Percentiles rank a stretch among this genome's conserved stretches.
These are phyloP conservation scores for Solanum bukasovii DNA, from an alignment of 257 asterid species.

Conservation along the genomic window DNA sequence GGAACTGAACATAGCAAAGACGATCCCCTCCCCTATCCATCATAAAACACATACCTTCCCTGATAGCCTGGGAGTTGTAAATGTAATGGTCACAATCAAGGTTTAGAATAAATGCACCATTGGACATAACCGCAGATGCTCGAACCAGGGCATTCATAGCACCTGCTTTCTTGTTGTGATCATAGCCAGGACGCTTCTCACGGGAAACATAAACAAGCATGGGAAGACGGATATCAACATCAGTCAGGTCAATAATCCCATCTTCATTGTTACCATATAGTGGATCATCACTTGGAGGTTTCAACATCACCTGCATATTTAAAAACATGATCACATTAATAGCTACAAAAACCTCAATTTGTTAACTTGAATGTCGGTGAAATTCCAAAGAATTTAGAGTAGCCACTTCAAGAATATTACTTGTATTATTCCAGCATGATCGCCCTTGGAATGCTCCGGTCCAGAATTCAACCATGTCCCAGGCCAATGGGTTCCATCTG, in stretches of 20 bases:
- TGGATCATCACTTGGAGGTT: conserved; percentile 78
- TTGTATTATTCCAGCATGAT: conserved; percentile 80
- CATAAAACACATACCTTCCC: conserved; percentile 84
- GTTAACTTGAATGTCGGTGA: not conserved
- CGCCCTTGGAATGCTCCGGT: conserved; percentile 54
- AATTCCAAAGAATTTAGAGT: not conserved
- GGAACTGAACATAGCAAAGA: conserved; percentile 63
- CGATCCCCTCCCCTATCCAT: conserved; percentile 76
- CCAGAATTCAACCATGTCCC: conserved; percentile 60
- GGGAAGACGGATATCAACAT: conserved; percentile 64
- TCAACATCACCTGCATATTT: conserved; percentile 55
- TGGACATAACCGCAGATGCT: conserved; percentile 80
- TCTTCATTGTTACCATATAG: conserved; percentile 44
- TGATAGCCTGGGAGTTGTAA: conserved; percentile 61
- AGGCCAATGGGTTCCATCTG: conserved; percentile 85
- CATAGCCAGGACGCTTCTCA: conserved; percentile 74
- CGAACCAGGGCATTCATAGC: conserved; percentile 81
- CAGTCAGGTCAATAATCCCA: conserved; percentile 32
- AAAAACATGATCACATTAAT: not conserved
- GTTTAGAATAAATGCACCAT: conserved; percentile 68
- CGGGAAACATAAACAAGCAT: conserved; percentile 78
- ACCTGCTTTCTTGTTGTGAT: conserved; percentile 78
- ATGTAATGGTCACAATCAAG: conserved; percentile 74
- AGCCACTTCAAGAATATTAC: conserved; percentile 9
- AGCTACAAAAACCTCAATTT: conserved; percentile 16